These are phyloP conservation scores for Jatropha curcas DNA, from an alignment of 345 rosid species.

Conservation along the genomic window DNA sequence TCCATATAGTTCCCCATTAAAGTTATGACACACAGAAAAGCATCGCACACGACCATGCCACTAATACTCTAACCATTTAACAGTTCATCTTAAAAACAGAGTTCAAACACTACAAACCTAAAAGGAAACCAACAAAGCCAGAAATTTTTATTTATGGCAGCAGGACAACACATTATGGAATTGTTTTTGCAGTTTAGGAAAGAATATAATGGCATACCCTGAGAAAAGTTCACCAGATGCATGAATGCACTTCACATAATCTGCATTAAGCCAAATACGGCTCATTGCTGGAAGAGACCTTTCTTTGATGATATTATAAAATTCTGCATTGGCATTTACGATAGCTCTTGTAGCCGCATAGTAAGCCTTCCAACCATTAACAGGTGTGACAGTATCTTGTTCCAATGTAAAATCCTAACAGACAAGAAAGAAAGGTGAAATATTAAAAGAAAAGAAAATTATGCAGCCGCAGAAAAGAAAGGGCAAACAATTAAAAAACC, in stretches of 20 bases:
- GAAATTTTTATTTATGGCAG: neutral
- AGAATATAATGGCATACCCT: slow-evolving; percentile 56
- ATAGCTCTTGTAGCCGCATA: slow-evolving; percentile 94
- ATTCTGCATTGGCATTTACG: slow-evolving; percentile 73
- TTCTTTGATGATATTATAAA: slow-evolving; percentile 79
- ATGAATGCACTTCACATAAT: slow-evolving; percentile 92
- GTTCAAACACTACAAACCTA: neutral
- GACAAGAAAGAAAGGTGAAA: neutral
- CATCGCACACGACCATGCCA: neutral
- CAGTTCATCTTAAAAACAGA: neutral
- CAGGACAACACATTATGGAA: neutral
- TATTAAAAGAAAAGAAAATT: slow-evolving; percentile 5
- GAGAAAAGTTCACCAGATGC: slow-evolving; percentile 80
- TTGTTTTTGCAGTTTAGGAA: neutral
- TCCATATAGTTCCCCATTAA: neutral
- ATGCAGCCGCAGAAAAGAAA: slow-evolving; percentile 1
- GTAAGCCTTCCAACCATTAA: slow-evolving; percentile 94
- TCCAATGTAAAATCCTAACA: slow-evolving; percentile 87
- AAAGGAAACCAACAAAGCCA: neutral
- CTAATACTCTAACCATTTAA: neutral
- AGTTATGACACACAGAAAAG: neutral
- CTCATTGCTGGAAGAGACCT: slow-evolving; percentile 76
- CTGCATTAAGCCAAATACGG: slow-evolving; percentile 79
- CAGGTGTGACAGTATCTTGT: slow-evolving; percentile 78
- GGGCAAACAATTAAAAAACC: neutral